Evolutionary conservation across 1,284 basidiomycete genomes (phyloP).

Genomic region (Filobasidium uniguttulatum): DNA sequence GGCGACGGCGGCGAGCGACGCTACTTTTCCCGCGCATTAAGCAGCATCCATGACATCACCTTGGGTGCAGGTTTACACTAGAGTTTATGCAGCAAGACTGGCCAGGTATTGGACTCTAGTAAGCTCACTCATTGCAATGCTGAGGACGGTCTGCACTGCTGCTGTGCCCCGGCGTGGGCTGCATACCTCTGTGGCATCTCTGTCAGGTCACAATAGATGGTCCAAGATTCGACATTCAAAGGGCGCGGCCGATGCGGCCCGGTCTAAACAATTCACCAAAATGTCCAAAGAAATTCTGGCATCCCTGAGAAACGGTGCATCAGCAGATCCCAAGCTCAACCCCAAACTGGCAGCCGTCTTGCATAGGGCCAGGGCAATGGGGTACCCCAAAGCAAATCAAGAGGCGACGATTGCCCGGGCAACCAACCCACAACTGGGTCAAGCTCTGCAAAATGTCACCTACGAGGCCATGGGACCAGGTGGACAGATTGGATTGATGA

Average conservation of each 20-base stretch:
- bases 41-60: too few relatives aligned
- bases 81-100: too few relatives aligned
- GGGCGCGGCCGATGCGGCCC: slow-evolving; percentile 54
- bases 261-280: slow-evolving; percentile 48
- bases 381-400: slow-evolving; percentile 47
- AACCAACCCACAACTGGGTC: slow-evolving; percentile 11
- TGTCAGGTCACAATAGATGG: slow-evolving; percentile 40
- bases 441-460: slow-evolving; percentile 29
- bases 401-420: slow-evolving; percentile 1
- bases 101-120: too few relatives aligned
- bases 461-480: slow-evolving; percentile 58
- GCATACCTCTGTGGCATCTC: background rate
- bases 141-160: too few relatives aligned
- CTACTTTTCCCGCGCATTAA: too few relatives aligned
- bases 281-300: slow-evolving; percentile 45
- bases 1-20: too few relatives aligned
- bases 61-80: too few relatives aligned
- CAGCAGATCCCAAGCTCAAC: slow-evolving; percentile 53
- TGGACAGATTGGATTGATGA: slow-evolving; percentile 56
- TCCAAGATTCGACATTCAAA: slow-evolving; percentile 76
- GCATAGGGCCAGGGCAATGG: slow-evolving; percentile 49
- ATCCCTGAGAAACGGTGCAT: slow-evolving; percentile 31
- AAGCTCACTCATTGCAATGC: too few relatives aligned
- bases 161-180: background rate
- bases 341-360: slow-evolving; percentile 48